Percentiles rank a stretch among this genome's conserved stretches.
Evolutionary conservation across 805 yeast species (phyloP).

Genomic region (Kluyveromyces aestuarii): DNA sequence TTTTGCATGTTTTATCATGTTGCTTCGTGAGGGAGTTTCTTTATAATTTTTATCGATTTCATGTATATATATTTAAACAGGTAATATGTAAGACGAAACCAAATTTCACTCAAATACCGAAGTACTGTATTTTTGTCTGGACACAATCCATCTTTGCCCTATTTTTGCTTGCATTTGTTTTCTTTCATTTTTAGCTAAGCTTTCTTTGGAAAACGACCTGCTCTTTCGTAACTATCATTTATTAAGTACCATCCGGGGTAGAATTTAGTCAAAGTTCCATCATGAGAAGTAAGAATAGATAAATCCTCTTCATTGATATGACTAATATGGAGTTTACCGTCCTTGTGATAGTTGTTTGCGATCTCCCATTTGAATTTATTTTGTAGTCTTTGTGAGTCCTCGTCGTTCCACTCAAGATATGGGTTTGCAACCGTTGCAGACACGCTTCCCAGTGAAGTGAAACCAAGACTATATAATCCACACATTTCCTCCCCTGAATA

Average conservation of each 20-base stretch:
- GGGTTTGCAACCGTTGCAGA: conserved; percentile 69
- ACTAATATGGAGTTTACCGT: conserved; percentile 4
- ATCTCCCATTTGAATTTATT: conserved; percentile 22
- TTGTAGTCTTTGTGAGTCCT: too few relatives aligned
- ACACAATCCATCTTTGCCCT: too few relatives aligned
- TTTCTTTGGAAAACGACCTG: conserved; percentile 21
- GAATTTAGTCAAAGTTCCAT: conserved; percentile 1
- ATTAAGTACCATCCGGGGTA: conserved; percentile 29
- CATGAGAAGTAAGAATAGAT: neutral
- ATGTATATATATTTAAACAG: conserved; percentile 1
- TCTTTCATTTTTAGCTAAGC: neutral
- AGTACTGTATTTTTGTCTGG: neutral
- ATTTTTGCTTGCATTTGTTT: too few relatives aligned
- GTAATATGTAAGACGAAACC: neutral
- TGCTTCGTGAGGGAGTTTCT: neutral
- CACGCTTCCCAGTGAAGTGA: conserved; percentile 82
- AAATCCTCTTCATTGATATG: conserved; percentile 8
- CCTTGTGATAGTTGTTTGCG: conserved; percentile 10
- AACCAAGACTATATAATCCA: conserved; percentile 68
- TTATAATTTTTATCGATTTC: neutral
- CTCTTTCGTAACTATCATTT: conserved; percentile 25
- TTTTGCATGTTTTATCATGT: neutral
- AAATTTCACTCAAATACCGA: neutral
- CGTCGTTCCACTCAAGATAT: conserved; percentile 25
- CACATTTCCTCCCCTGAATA: conserved; percentile 60